Evolutionary conservation across 345 rosid species (phyloP), one percentile per base, ranked within the genome.

Genomic region (Pugionium cornutum): DNA sequence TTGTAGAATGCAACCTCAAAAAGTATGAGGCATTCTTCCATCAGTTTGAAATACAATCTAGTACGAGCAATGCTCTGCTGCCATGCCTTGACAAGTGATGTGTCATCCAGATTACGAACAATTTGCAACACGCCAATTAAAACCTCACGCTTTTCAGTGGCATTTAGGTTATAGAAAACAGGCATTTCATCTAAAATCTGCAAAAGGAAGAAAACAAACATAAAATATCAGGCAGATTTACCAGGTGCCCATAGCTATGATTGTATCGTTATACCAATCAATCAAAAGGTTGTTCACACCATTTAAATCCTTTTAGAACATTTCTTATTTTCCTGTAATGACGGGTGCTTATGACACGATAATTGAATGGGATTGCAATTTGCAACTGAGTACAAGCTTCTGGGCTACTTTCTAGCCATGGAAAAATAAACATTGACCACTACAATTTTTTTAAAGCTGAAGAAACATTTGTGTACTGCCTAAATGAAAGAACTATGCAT

Each of bases 151-250:
- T 94, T 94, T 76, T 90, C 99, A 67, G 84, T 83, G 32, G 92
- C 85, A 85, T 84, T 94, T 75, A 94, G 83, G 73, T 88, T 90
- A 85, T 94, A 94, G 75, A 90, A 94, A 53, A 94, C 95, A 42
- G 99, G 99, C 99, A 94, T 94, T 84, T 94, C 99, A 78, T 94
- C 99, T 40, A 94, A 80, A 74, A 94, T 94, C 99, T 94, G 96
- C 90, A 81, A 31, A 69, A 52, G 48, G 42, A 63, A 57, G 35
- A 74, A 58, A 76, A 43, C 58, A 61, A 63, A 65, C 46, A 69
- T 64, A 9, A 64, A 41, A 48, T 29, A 53, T 59, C 67, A 53
- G 47, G 51, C 53, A 33, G 45, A 58, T 7, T 52, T 58, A 58
- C 27, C 55, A 50, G 46, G 6, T 48, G 53, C n/a, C 29, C 52